Conservation (phyloP, 371 early-diverging fungal genomes). For the Lichtheimia hyalospora region DNA sequence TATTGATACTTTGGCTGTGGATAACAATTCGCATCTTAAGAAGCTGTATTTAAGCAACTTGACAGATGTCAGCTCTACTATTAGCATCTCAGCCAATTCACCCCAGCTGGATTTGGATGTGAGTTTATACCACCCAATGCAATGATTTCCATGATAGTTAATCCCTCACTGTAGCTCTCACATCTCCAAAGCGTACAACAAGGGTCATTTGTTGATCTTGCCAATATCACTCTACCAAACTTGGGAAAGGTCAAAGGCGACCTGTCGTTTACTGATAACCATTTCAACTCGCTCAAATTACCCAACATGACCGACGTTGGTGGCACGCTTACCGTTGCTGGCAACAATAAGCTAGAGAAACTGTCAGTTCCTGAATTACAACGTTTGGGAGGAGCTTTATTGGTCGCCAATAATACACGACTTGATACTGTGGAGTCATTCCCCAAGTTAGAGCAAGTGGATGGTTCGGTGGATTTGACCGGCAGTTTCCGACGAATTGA, state of each 20-base stretch:
- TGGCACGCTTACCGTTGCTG: constrained; percentile 50
- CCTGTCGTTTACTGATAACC: constrained; percentile 49
- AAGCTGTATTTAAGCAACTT: constrained; percentile 32
- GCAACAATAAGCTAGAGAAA: constrained; percentile 43
- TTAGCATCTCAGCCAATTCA: constrained; percentile 50
- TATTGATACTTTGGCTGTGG: constrained; percentile 33
- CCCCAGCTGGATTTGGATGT: constrained; percentile 32
- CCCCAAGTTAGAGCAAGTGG: constrained; percentile 45
- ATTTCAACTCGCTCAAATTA: constrained; percentile 30
- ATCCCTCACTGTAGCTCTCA: constrained; percentile 21
- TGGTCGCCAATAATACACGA: constrained; percentile 46
- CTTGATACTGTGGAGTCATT: constrained; percentile 43
- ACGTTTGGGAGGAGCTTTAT: constrained; percentile 54
- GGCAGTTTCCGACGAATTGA: constrained; percentile 48
- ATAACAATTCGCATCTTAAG: constrained; percentile 52
- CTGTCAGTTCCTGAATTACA: constrained; percentile 42
- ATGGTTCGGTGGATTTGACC: constrained; percentile 52
- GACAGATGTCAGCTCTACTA: constrained; percentile 21
- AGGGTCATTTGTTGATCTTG: constrained; percentile 43
- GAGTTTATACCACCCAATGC: constrained; percentile 16
- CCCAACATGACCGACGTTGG: constrained; percentile 38
- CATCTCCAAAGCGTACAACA: constrained; percentile 24
- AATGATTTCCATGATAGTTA: too few species aligned
- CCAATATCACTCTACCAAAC: constrained; percentile 23
- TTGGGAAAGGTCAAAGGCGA: constrained; percentile 41